Conservation (phyloP, 257 asterid species). For the Nicotiana noctiflora region DNA sequence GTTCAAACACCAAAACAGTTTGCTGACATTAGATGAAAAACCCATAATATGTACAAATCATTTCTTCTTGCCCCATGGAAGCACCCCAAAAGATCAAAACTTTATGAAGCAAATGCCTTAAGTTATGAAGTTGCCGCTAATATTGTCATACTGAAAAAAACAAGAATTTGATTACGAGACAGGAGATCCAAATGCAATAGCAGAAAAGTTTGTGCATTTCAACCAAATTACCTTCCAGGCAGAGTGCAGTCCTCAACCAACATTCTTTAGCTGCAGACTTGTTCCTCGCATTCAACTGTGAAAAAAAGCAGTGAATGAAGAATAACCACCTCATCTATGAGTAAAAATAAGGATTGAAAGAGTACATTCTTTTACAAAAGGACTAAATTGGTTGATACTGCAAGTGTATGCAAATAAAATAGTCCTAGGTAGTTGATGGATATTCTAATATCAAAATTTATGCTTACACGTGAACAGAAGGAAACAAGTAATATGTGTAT, state of each 20-base stretch:
- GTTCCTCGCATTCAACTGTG: slow-evolving; percentile 84
- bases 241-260: slow-evolving; percentile 71
- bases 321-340: slow-evolving; percentile 9
- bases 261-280: slow-evolving; percentile 96
- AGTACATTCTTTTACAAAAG: background rate
- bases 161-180: background rate
- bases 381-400: background rate
- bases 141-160: background rate
- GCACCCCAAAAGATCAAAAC: background rate
- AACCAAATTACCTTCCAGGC: slow-evolving; percentile 71
- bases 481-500: background rate
- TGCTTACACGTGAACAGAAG: background rate
- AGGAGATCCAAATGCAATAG: background rate
- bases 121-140: background rate
- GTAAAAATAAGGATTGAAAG: background rate
- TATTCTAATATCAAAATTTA: too few species aligned
- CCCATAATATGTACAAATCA: background rate
- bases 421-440: background rate
- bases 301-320: slow-evolving; percentile 19
- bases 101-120: background rate
- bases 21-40: background rate
- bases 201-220: slow-evolving; percentile 2
- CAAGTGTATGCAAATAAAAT: too few species aligned
- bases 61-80: background rate
- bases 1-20: background rate